Percentiles rank a stretch among this genome's conserved stretches.
These are phyloP conservation scores for Ascochyta fabae DNA, from an alignment of 2,329 filamentous ascomycete genomes.

Conservation along the genomic window DNA sequence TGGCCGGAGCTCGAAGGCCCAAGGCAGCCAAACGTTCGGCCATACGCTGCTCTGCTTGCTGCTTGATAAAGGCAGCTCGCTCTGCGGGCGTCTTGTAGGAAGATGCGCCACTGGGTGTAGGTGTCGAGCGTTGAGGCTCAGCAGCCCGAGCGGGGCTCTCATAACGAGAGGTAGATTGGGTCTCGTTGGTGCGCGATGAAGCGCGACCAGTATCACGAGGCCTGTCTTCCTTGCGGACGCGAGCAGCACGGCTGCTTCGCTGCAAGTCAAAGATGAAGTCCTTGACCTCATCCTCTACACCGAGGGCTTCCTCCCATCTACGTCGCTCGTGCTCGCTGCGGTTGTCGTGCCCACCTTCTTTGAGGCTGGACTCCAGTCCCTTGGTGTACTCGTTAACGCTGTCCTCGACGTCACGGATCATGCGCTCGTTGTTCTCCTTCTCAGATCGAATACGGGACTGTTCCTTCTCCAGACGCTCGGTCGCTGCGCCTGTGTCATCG, in stretches of 20 bases:
- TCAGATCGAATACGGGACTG: conserved; percentile 80
- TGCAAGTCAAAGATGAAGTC: conserved; percentile 98
- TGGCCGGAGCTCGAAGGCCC: conserved; percentile 83
- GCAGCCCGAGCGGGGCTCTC: conserved; percentile 58
- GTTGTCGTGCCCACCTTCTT: conserved; percentile 77
- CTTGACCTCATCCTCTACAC: conserved; percentile 94
- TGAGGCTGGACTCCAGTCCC: conserved; percentile 84
- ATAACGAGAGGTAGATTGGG: conserved; percentile 49
- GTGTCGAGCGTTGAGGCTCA: conserved; percentile 62
- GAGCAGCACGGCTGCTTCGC: conserved; percentile 78
- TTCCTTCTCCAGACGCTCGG: conserved; percentile 88
- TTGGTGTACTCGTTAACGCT: conserved; percentile 88
- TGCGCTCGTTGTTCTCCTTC: conserved; percentile 91
- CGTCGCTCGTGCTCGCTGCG: conserved; percentile 88
- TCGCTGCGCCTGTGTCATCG: conserved; percentile 77
- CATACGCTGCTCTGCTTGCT: conserved; percentile 96
- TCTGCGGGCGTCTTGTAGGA: conserved; percentile 92
- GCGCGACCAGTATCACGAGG: conserved; percentile 45
- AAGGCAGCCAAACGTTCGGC: conserved; percentile 92
- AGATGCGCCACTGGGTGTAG: conserved; percentile 65
- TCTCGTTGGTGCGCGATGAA: conserved; percentile 51
- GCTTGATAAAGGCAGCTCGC: conserved; percentile 92
- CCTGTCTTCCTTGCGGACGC: conserved; percentile 65
- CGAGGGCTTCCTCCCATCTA: conserved; percentile 93
- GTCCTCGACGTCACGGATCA: conserved; percentile 96